Base-by-base conservation (phyloP, 768 basidiomycete genomes). In the Lentinula boryana region DNA sequence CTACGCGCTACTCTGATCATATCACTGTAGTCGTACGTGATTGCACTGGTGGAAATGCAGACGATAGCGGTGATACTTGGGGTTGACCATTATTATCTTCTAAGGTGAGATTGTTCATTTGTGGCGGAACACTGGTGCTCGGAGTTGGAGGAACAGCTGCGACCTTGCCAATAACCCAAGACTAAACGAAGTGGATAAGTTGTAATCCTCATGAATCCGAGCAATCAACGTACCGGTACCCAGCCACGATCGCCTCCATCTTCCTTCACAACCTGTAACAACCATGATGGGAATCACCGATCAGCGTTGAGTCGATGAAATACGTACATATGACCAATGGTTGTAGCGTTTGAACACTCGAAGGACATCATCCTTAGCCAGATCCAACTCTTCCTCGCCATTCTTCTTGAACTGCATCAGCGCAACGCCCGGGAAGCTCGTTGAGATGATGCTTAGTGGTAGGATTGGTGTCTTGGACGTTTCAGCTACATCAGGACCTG, bases 281-380 rank as follows among this genome's bases (percentile, higher is more conserved):
- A 53, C 44, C 16, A 60, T 64, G n/a, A 60, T 56, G 33, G 44
- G 68, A 43, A 52, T 63, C 60, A 52, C 62, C 54, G 62, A 63
- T 58, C 23, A 32, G 33, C 33, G 27, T 43, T n/a, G 18, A 21
- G 23, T 48, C 18, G 41, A 50, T 63, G 53, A 61, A 61, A 31
- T 57, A 75, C 82, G 59, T 69, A 92, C 91, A 75, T 94, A 95
- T 72, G 91, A 93, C 94, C 95, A 98, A 74, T 98, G 95, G 63
- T 96, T 97, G 71, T 98, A 98, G 64, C 95, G 84, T 78, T 98
- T 98, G 76, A 98, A 97, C 44, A 99, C 95, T 64, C 93, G 80
- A 64, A 99, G 68, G 21, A 84, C 76, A 69, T 98, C 93, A 65
- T 95, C 95, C 71, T 96, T 97, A 54, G 81, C 83, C 44, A 98